Evolutionary conservation across 495 filamentous ascomycete species (phyloP).

Genomic region (Chaetomidium leptoderma): DNA sequence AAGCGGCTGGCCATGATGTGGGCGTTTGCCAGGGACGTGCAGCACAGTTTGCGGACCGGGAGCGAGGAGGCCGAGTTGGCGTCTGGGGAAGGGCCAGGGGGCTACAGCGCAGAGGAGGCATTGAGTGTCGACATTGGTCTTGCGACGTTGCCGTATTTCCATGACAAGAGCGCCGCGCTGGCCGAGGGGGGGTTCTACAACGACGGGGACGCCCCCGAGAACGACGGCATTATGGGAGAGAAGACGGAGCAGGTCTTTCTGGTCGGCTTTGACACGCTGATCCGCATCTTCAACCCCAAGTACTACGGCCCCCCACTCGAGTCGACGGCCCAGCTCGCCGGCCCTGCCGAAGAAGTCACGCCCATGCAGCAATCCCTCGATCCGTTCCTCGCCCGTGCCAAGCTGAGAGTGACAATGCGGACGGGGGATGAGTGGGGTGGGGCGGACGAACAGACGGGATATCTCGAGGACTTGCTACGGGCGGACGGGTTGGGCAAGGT

Average conservation of each 20-base stretch:
- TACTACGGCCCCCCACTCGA: conserved; percentile 63
- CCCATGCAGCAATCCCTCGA: conserved; percentile 51
- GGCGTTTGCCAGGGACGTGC: conserved; percentile 65
- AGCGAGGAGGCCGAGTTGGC: too few relatives aligned
- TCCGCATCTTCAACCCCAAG: conserved; percentile 74
- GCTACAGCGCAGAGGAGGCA: conserved; percentile 14
- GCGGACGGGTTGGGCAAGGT: conserved; percentile 50
- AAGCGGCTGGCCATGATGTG: conserved; percentile 85
- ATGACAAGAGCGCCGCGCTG: conserved; percentile 75
- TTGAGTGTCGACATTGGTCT: conserved; percentile 70
- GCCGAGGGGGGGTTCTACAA: conserved; percentile 51
- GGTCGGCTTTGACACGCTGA: conserved; percentile 81
- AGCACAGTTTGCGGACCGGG: conserved; percentile 1
- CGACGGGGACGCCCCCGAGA: not conserved
- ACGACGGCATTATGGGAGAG: not conserved
- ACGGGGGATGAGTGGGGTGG: conserved; percentile 63
- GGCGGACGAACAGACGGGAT: conserved; percentile 55
- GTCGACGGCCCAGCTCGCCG: conserved; percentile 30
- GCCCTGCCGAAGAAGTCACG: conserved; percentile 24
- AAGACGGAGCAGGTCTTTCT: conserved; percentile 66
- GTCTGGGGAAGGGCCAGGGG: not conserved
- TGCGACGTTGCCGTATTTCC: conserved; percentile 77
- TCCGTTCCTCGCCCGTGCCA: conserved; percentile 65
- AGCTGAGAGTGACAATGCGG: conserved; percentile 68
- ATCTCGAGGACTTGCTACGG: conserved; percentile 48